Base-by-base conservation (phyloP, 2,329 filamentous ascomycete genomes). In the Helminthosporium solani region DNA sequence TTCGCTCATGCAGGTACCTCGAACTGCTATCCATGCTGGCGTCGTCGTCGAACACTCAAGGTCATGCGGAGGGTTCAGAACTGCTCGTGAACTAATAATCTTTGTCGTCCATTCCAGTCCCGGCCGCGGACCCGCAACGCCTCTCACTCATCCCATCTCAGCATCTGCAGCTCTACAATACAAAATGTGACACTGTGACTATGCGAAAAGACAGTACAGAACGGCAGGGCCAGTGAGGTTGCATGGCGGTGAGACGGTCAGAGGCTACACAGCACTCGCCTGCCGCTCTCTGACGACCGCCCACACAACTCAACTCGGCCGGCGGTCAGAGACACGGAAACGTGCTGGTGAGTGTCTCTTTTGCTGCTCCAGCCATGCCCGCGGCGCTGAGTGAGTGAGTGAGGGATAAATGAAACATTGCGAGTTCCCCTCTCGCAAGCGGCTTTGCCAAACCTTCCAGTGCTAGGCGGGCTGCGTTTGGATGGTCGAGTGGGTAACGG, bases 101-200 rank as follows among this genome's bases (percentile, higher is more conserved):
- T 41, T 41, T 52, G 45, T 40, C n/a, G n/a, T n/a, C 50, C 49
- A 51, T 52, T 51, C 53, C 46, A 37, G 46, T 59, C 56, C 54
- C 63, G 63, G 64, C 61, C 64, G 63, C 65, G 64, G 64, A 67
- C 58, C 49, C 64, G 47, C 52, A 33, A 52, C 58, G 50, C 56
- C 48, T 49, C 23, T 25, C 47, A 31, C 23, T 25, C 47, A 31
- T 46, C 51, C 49, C 53, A 51, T 39, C 42, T 56, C 54, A 52
- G 51, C 41, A 47, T 50, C 45, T 52, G 46, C 40, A 42, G 7
- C 50, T 48, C 49, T 53, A 53, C 46, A 45, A n/a, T n/a, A n/a
- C n/a, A n/a, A n/a, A n/a, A n/a, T n/a, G n/a, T n/a, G n/a, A n/a
- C n/a, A n/a, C n/a, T n/a, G n/a, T n/a, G 25, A 40, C 27, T 35